Conservation (phyloP, 2,329 filamentous ascomycete species). For the Colletotrichum karsti region DNA sequence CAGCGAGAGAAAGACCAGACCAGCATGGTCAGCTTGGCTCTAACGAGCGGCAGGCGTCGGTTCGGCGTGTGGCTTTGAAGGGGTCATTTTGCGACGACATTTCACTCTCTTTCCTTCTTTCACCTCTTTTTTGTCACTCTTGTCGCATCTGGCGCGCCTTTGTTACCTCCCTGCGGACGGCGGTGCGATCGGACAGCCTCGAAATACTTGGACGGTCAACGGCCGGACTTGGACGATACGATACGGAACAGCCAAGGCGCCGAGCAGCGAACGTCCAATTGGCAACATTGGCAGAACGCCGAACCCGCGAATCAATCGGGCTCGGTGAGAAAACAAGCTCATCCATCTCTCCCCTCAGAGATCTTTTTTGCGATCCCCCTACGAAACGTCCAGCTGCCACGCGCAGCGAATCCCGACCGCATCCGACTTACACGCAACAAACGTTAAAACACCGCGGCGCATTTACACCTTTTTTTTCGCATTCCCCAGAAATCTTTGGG, state of each 20-base stretch:
- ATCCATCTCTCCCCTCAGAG: neutral
- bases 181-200: no score
- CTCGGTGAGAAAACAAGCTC: neutral
- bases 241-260: slow-evolving; percentile 1
- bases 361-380: neutral
- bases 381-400: neutral
- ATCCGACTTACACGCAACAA: no score
- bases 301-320: slow-evolving; percentile 1
- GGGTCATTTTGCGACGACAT: slow-evolving; percentile 16
- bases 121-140: neutral
- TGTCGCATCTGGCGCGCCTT: neutral
- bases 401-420: no score
- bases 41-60: slow-evolving; percentile 15
- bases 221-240: neutral
- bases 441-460: no score
- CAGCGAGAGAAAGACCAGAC: neutral
- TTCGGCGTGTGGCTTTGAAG: slow-evolving; percentile 8
- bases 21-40: neutral
- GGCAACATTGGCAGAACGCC: slow-evolving; percentile 8
- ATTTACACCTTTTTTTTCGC: no score
- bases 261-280: neutral
- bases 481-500: neutral
- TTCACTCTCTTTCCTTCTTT: slow-evolving; percentile 5
- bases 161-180: neutral
- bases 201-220: no score